Base-by-base conservation (phyloP, 2,329 filamentous ascomycete species). In the Monosporascus sp. region DNA sequence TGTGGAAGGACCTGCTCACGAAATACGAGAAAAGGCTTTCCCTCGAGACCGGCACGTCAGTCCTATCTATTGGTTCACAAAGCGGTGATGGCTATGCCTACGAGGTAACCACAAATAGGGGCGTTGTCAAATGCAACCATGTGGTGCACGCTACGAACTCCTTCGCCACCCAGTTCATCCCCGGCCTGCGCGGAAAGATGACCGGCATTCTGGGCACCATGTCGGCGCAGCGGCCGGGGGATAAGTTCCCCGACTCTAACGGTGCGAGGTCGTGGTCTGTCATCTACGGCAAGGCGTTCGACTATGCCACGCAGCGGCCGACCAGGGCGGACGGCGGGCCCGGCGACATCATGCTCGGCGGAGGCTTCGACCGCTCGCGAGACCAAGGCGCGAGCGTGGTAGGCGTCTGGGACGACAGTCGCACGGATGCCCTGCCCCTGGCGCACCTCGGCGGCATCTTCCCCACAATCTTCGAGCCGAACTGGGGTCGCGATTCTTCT, bases 91-190 rank as follows among this genome's bases (percentile, higher is more conserved):
- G 22, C 5, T 55, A 65, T 5, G 72, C 67, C 2, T 80, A 78
- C 59, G 62, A 65, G 1, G 60, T 84, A 5, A 58, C 68, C 5
- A 84, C 81, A 1, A 51, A 59, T 0, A 68, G 75, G 7, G 80
- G 79, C 2, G 57, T 43, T 0, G 69, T 84, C 37, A 63, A 61
- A 3, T 71, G 79, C 7, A 68, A 69, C 1, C 75, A 84, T 50
- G 69, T 86, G 1, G 70, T 85, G 2, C 79, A 86, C 57, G 78
- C 79, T 7, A 85, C 80, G 1, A 85, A 86, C 56, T 79, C 70
- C 5, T 78, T 78, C 57, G 72, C 77, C 0, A 65, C 74, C 0
- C 74, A 81, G 49, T 73, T 85, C 1, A 60, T 84, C 3, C 79
- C 81, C 0, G 72, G 70, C 0, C 67, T 84, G 1, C 68, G 72